phyloP scores from a whole-genome alignment of 192 early-diverging fungal genomes.

The Podila minutissima region DNA sequence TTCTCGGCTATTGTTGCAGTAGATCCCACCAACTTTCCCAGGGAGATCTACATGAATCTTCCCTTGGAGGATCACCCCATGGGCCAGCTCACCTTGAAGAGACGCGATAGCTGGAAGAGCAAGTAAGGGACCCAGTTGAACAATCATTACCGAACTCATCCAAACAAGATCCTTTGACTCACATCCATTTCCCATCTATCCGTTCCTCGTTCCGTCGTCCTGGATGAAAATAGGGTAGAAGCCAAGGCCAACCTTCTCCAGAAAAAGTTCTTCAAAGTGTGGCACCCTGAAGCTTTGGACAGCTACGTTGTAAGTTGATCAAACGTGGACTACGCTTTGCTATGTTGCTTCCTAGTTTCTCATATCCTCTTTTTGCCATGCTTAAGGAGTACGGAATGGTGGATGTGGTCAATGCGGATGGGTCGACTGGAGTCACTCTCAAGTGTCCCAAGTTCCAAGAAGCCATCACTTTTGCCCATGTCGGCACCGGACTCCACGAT shows the following conservation, averaged over 20 bases:
- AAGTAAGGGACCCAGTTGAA: conserved; percentile 27
- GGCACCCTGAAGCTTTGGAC: conserved; percentile 61
- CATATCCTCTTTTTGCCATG: neutral
- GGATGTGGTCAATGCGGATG: conserved; percentile 50
- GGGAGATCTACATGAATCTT: conserved; percentile 11
- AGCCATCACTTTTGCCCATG: conserved; percentile 43
- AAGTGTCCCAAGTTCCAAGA: conserved; percentile 58
- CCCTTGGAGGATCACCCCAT: conserved; percentile 8
- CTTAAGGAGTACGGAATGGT: conserved; percentile 56
- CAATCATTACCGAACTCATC: neutral
- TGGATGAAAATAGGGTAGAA: conserved; percentile 27
- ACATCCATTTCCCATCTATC: neutral
- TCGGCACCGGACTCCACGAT: conserved; percentile 16
- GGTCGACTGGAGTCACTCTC: conserved; percentile 33
- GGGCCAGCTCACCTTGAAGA: conserved; percentile 37
- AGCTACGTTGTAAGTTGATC: conserved; percentile 58
- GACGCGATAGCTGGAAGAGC: conserved; percentile 58
- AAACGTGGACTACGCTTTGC: too few relatives aligned
- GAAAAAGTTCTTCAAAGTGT: conserved; percentile 51
- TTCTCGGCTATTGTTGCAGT: conserved; percentile 48
- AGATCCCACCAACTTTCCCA: conserved; percentile 50
- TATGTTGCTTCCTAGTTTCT: neutral
- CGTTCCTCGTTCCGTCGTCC: neutral
- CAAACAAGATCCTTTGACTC: neutral
- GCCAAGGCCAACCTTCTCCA: conserved; percentile 21